Conservation (phyloP, 306 rosid genomes). For the Inga oerstediana region DNA sequence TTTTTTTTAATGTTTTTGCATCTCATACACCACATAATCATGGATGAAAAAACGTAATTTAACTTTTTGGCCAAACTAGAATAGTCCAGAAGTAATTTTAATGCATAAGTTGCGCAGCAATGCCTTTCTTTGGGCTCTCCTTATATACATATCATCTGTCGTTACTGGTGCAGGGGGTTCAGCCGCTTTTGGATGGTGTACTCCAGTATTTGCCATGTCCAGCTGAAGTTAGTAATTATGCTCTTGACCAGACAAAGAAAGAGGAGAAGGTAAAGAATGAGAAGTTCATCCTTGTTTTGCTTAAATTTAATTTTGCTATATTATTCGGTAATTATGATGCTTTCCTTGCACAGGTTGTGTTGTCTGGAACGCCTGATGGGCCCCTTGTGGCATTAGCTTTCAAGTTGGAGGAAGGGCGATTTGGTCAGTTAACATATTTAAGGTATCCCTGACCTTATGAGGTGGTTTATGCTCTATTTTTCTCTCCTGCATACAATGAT, state of each 20-base stretch:
- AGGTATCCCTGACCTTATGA: slow-evolving; percentile 53
- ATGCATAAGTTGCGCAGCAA: background rate
- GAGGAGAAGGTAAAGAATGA: slow-evolving; percentile 77
- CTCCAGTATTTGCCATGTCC: slow-evolving; percentile 94
- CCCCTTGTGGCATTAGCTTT: slow-evolving; percentile 97
- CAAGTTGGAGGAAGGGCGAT: slow-evolving; percentile 95
- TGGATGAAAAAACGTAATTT: background rate
- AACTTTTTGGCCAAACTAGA: slow-evolving; percentile 9
- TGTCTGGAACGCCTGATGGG: slow-evolving; percentile 88
- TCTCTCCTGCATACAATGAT: slow-evolving; percentile 17
- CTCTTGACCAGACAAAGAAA: slow-evolving; percentile 85
- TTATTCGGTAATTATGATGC: slow-evolving; percentile 29
- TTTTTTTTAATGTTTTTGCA: background rate
- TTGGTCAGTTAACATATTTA: slow-evolving; percentile 92
- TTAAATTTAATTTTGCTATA: slow-evolving; percentile 26
- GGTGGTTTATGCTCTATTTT: slow-evolving; percentile 11
- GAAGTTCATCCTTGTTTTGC: slow-evolving; percentile 22
- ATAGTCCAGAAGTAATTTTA: slow-evolving; percentile 21
- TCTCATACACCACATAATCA: background rate
- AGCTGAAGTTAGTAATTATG: slow-evolving; percentile 79
- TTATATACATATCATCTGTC: slow-evolving; percentile 28
- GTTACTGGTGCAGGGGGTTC: slow-evolving; percentile 80
- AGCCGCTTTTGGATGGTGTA: slow-evolving; percentile 93
- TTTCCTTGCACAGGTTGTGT: slow-evolving; percentile 53
- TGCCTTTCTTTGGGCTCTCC: slow-evolving; percentile 12